These are phyloP conservation scores for Aegilops umbellulata DNA, from an alignment of 176 grass and related monocot species.

Conservation along the genomic window DNA sequence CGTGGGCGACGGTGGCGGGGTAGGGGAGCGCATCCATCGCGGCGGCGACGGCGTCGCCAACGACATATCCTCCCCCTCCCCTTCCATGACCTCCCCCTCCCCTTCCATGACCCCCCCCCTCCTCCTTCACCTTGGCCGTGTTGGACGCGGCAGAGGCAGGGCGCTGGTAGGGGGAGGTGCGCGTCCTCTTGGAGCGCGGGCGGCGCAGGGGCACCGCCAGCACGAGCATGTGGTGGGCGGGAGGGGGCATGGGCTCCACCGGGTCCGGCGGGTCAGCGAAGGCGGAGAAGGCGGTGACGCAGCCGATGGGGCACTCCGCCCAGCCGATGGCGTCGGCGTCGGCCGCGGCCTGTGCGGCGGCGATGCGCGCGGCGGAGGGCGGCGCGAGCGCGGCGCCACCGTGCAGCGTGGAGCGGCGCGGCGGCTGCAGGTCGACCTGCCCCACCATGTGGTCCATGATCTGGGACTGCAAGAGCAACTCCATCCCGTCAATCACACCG, in stretches of 20 bases:
- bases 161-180: conserved; percentile 18
- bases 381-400: background rate
- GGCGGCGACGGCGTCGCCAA: conserved; percentile 2
- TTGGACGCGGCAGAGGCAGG: background rate
- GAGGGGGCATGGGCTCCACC: background rate
- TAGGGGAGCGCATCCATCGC: conserved; percentile 8
- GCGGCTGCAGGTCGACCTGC: conserved; percentile 49
- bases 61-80: background rate
- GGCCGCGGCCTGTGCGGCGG: conserved; percentile 19
- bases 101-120: conserved; percentile 1
- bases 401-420: conserved; percentile 45
- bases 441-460: conserved; percentile 41
- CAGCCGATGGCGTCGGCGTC: conserved; percentile 52
- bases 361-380: conserved; percentile 15
- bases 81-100: background rate
- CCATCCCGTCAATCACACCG: background rate
- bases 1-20: background rate
- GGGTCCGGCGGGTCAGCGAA: background rate
- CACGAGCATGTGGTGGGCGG: conserved; percentile 38
- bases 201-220: conserved; percentile 16
- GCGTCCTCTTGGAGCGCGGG: conserved; percentile 40
- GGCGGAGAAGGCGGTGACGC: conserved; percentile 19
- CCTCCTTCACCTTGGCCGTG: background rate
- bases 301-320: conserved; percentile 57
- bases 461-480: background rate